Evolutionary conservation across 2,329 filamentous ascomycete genomes (phyloP).

Genomic region (Zalaria sp.): DNA sequence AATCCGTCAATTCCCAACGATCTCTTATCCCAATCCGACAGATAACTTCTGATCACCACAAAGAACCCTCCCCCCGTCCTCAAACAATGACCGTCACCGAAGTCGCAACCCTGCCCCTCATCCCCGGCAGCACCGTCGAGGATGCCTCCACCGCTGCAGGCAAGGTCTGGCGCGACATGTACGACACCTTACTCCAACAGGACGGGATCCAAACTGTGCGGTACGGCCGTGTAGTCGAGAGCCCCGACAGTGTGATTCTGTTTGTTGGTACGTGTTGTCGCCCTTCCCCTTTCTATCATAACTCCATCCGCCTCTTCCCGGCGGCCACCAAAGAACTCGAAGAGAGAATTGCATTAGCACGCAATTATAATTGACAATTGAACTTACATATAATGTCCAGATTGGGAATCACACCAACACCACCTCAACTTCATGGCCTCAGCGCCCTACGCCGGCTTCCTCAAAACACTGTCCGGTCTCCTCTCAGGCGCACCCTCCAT

Average conservation of each 20-base stretch:
- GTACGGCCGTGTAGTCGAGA: constrained; percentile 27
- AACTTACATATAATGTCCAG: constrained; percentile 16
- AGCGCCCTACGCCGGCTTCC: constrained; percentile 24
- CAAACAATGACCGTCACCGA: constrained; percentile 27
- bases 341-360: neutral
- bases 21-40: too few species aligned
- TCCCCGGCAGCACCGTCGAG: constrained; percentile 19
- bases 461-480: constrained; percentile 16
- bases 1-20: too few species aligned
- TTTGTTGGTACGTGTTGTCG: constrained; percentile 25
- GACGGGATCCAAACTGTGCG: constrained; percentile 21
- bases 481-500: constrained; percentile 14
- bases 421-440: constrained; percentile 27
- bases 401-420: constrained; percentile 26
- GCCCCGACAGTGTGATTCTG: constrained; percentile 21
- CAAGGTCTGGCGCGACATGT: constrained; percentile 16
- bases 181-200: constrained; percentile 20
- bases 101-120: constrained; percentile 24
- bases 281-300: neutral
- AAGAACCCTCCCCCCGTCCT: too few species aligned
- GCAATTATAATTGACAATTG: too few species aligned
- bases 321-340: neutral
- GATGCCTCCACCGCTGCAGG: constrained; percentile 15
- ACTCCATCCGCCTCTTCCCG: too few species aligned
- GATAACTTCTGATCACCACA: too few species aligned